Evolutionary conservation across 495 filamentous ascomycete species (phyloP).

Genomic region (Aspergillus nidulans): DNA sequence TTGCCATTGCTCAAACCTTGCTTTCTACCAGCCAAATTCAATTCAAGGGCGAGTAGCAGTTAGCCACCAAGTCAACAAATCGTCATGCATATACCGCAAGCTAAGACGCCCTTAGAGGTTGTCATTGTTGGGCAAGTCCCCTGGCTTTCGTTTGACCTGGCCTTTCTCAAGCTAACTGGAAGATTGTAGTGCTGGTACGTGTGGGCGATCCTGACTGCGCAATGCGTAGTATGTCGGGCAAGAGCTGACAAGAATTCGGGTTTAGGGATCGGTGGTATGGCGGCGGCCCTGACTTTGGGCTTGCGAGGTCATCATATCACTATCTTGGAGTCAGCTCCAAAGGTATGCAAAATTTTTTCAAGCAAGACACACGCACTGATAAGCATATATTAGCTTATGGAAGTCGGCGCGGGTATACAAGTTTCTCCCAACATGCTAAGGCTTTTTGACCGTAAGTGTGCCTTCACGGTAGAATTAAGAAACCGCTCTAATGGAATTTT

Average conservation of each 20-base stretch:
- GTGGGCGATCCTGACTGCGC: neutral
- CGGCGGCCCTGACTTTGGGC: constrained; percentile 58
- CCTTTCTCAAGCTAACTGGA: neutral
- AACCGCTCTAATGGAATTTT: neutral
- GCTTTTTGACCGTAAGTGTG: constrained; percentile 52
- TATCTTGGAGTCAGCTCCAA: constrained; percentile 35
- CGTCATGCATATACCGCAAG: constrained; percentile 21
- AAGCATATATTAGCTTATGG: constrained; percentile 30
- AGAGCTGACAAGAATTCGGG: constrained; percentile 38
- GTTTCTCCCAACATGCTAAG: constrained; percentile 73
- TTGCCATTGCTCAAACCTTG: neutral
- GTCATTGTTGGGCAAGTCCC: constrained; percentile 33
- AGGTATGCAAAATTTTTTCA: constrained; percentile 17
- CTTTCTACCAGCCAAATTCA: neutral
- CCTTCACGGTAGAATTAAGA: neutral
- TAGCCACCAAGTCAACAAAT: neutral
- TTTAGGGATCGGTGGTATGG: constrained; percentile 61
- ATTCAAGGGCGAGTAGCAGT: neutral
- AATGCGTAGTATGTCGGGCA: neutral
- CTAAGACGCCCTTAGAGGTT: constrained; percentile 28
- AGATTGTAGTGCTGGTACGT: constrained; percentile 32
- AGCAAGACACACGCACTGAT: constrained; percentile 5
- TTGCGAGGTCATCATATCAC: constrained; percentile 44
- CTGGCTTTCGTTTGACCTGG: neutral
- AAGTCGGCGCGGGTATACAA: constrained; percentile 77